A percentile compares a stretch with the other conserved stretches of the same genome.
phyloP scores from a whole-genome alignment of 116 monocot species.

The Trichopus zeylanicus region DNA sequence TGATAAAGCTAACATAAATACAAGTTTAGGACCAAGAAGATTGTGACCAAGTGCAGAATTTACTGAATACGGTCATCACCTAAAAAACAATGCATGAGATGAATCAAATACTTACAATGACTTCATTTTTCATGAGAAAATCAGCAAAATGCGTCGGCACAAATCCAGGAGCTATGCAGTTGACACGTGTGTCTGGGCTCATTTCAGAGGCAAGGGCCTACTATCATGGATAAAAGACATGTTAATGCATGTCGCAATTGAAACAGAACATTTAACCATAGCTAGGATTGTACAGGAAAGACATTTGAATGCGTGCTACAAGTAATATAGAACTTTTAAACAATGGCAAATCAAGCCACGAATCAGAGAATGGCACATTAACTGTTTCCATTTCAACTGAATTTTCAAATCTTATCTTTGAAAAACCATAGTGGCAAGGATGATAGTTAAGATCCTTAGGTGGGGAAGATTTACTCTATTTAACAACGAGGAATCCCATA shows the following conservation, averaged over 20 bases:
- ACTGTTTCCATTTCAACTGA: too few relatives aligned
- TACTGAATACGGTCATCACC: neutral
- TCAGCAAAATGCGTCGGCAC: conserved; percentile 84
- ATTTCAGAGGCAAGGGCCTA: conserved; percentile 84
- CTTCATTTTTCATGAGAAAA: conserved; percentile 43
- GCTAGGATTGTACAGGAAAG: too few relatives aligned
- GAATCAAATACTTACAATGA: conserved; percentile 38
- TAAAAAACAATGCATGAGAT: neutral
- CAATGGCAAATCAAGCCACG: neutral
- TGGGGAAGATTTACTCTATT: too few relatives aligned
- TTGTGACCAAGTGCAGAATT: too few relatives aligned
- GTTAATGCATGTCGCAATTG: neutral
- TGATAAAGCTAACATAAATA: too few relatives aligned
- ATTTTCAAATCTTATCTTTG: too few relatives aligned
- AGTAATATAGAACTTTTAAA: neutral
- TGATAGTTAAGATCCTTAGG: too few relatives aligned
- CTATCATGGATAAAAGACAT: neutral
- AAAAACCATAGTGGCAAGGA: too few relatives aligned
- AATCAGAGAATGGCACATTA: too few relatives aligned
- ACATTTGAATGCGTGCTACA: neutral
- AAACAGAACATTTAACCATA: neutral
- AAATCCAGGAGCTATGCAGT: conserved; percentile 92
- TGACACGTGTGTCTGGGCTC: conserved; percentile 80
- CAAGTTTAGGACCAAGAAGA: too few relatives aligned
- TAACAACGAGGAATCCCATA: too few relatives aligned